Percentiles rank a stretch among this genome's conserved stretches.
Conservation (phyloP, 345 rosid species). For the Nasturtium officinale region DNA sequence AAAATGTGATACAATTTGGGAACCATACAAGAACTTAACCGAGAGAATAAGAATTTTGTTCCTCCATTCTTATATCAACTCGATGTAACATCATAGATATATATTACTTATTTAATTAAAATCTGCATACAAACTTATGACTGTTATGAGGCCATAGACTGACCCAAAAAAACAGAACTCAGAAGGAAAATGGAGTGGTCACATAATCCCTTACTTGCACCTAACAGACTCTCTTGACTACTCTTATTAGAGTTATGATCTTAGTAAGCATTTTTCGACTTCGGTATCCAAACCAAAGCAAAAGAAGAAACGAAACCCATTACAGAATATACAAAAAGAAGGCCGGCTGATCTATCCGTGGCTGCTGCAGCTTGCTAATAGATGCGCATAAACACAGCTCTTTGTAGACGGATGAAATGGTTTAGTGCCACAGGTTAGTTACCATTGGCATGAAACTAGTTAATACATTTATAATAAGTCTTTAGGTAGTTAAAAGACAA, state of each 20-base stretch:
- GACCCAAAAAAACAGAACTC: slow-evolving; percentile 26
- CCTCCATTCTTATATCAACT: not conserved
- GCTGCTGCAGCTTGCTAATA: slow-evolving; percentile 59
- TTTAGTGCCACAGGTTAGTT: slow-evolving; percentile 22
- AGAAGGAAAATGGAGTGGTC: not conserved
- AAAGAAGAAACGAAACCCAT: slow-evolving; percentile 7
- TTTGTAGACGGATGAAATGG: slow-evolving; percentile 58
- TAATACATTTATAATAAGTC: slow-evolving; percentile 34
- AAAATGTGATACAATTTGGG: not conserved
- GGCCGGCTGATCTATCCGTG: slow-evolving; percentile 29
- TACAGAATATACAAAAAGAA: slow-evolving; percentile 31
- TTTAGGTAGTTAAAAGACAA: slow-evolving; percentile 37
- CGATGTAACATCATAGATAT: not conserved
- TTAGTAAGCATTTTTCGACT: slow-evolving; percentile 9
- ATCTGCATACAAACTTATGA: slow-evolving; percentile 30
- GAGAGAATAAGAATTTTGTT: too few species aligned
- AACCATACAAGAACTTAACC: too few species aligned
- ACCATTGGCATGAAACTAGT: slow-evolving; percentile 42
- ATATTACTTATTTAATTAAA: slow-evolving; percentile 22
- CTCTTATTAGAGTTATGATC: slow-evolving; percentile 17
- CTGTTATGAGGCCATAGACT: slow-evolving; percentile 9
- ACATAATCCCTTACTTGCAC: slow-evolving; percentile 22
- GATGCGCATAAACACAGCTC: slow-evolving; percentile 71
- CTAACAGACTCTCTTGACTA: slow-evolving; percentile 9
- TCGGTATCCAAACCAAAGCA: not conserved